Base-by-base conservation (phyloP, 768 basidiomycete species). In the Podaxis sp. region DNA sequence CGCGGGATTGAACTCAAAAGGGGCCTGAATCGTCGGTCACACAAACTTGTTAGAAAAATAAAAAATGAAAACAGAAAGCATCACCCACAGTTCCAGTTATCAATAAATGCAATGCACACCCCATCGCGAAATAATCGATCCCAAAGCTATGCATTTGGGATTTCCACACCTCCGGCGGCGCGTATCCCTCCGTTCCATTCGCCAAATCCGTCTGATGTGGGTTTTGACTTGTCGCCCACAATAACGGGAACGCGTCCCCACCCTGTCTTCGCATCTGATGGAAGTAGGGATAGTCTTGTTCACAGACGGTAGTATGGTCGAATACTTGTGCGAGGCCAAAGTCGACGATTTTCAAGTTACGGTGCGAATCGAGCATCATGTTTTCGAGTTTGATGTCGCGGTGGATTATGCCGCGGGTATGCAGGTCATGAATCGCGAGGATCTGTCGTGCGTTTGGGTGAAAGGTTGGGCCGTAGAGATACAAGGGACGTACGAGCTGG, bases 311-410 rank as follows among this genome's bases (percentile, higher is more conserved):
- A n/a, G 2, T 33, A 22, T 61, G 59, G 39, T 61, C 33, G n/a
- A 61, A 61, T 2, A 52, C 52, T 53, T 61, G 59, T 8, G 66
- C 61, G 5, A 63, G 57, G n/a, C 61, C 66, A 30, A 67, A 59
- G 49, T 67, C 61, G 30, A 64, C 53, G 51, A 67, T 48, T 15
- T 62, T 48, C n/a, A 58, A 52, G 51, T 67, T 67, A 17, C 42
- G 52, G 11, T 54, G 52, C 11, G 52, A 59, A 33, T 67, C 64
- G 2, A 67, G 52, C 48, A 67, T 48, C 57, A 64, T 59, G 48
- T 67, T 67, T 24, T 64, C 63, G 19, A 59, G 60, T 52, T 67
- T 67, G 61, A 67, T 63, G 33, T 67, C 66, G 0, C 66, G 64
- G 33, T 67, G 66, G 24, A 67, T 63, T 36, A 67, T 63, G 8